Evolutionary conservation across 192 early-diverging fungal species (phyloP).

Genomic region (Dissophora globulifera): DNA sequence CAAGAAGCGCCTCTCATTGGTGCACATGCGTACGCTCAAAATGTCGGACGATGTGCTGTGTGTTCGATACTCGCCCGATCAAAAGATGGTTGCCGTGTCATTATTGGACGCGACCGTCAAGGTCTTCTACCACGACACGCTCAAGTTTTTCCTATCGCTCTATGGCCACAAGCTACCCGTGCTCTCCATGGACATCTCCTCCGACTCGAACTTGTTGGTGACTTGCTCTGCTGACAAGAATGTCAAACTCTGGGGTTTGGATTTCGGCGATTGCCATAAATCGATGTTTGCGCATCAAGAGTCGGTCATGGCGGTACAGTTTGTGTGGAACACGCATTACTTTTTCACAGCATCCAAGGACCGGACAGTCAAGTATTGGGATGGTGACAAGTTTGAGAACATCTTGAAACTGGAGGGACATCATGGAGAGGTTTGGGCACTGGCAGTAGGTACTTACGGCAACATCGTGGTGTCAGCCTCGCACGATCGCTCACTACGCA

Average conservation of each 20-base stretch:
- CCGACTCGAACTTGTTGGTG: slow-evolving; percentile 88
- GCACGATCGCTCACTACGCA: slow-evolving; percentile 93
- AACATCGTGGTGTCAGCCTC: slow-evolving; percentile 88
- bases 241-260: slow-evolving; percentile 98
- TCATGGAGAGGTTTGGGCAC: slow-evolving; percentile 94
- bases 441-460: slow-evolving; percentile 91
- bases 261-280: slow-evolving; percentile 99
- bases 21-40: slow-evolving; percentile 90
- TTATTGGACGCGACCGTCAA: slow-evolving; percentile 96
- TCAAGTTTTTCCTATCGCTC: slow-evolving; percentile 96
- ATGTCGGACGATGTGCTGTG: slow-evolving; percentile 95
- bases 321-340: slow-evolving; percentile 96
- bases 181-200: slow-evolving; percentile 98
- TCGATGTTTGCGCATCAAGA: slow-evolving; percentile 95
- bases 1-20: slow-evolving; percentile 76
- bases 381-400: slow-evolving; percentile 96
- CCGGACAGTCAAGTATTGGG: slow-evolving; percentile 93
- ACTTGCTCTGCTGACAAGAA: slow-evolving; percentile 98
- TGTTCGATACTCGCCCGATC: slow-evolving; percentile 86
- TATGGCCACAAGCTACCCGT: slow-evolving; percentile 99
- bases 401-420: slow-evolving; percentile 94
- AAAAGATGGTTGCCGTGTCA: slow-evolving; percentile 88
- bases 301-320: slow-evolving; percentile 86
- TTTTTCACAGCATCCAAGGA: slow-evolving; percentile 95
- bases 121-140: slow-evolving; percentile 94